Evolutionary conservation across 768 basidiomycete species (phyloP), one percentile per base, ranked within the genome.

Genomic region (Kwoniella mangroviensis): DNA sequence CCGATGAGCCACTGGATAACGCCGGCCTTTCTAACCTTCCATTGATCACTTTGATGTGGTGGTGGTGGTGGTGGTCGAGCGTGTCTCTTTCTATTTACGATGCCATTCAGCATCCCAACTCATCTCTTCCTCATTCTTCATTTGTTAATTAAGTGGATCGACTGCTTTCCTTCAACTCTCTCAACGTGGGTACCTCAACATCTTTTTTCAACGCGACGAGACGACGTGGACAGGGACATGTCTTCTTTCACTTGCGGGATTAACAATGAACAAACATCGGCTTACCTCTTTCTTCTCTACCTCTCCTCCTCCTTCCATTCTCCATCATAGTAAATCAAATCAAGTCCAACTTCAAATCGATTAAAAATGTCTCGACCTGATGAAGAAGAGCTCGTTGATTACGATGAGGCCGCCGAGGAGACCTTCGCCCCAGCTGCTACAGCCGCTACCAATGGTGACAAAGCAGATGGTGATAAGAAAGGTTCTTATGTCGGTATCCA

Each of bases 401-500:
- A 84, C 80, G 82, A 84, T 68, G 83, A 84, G 71, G 72, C 79
- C 55, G 76, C 75, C 57, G 81, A 82, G 70, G 82, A 82, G 68
- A 77, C 78, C 41, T 74, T 79, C 67, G 73, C 75, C 63, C 86
- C 86, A 70, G 84, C 85, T 55, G 87, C 80, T 55, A 67, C 79
- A 45, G 62, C 75, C 22, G 75, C 77, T 52, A 75, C 72, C 45
- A 75, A 73, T 63, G 83, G 79, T 59, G 89, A 88, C 49, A 84
- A 84, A 55, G 83, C 75, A 73, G 91, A 83, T 61, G 83, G 75
- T 56, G 84, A 90, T 76, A 93, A 92, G 84, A 96, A 95, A 89
- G 97, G 96, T 84, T 98, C 96, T 81, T 86, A 86, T 76, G 96
- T 97, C 70, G 97, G 97, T 40, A 98, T 99, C 79, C 97, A 99